These are phyloP conservation scores for Penicillium psychrofluorescens DNA, from an alignment of 495 filamentous ascomycete genomes.

Conservation along the genomic window DNA sequence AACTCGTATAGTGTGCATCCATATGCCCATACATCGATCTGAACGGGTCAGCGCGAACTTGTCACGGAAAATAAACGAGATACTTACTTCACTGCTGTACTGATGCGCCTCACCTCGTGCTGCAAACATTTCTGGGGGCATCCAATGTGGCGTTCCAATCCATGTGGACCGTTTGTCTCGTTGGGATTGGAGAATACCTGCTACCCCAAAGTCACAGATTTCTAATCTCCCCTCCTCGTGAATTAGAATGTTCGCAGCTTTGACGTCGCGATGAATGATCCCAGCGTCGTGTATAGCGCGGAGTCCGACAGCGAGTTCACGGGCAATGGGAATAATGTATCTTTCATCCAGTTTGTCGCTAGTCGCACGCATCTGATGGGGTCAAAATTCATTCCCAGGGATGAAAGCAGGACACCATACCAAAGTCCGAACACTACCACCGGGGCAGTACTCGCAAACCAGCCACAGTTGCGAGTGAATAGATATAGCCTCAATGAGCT, in stretches of 20 bases:
- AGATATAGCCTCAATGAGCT: conserved; percentile 77
- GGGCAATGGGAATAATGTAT: conserved; percentile 82
- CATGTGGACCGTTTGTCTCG: conserved; percentile 84
- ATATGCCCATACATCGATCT: conserved; percentile 94
- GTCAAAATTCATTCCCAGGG: not conserved
- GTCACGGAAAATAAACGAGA: not conserved
- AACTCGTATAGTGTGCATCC: conserved; percentile 88
- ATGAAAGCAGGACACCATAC: conserved; percentile 30
- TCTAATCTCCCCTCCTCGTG: conserved; percentile 82
- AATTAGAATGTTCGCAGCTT: conserved; percentile 86
- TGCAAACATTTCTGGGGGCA: conserved; percentile 82
- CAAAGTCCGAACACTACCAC: conserved; percentile 88
- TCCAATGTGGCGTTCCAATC: conserved; percentile 93
- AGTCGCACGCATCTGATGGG: conserved; percentile 48
- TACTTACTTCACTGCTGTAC: conserved; percentile 51
- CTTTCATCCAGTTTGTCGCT: conserved; percentile 71
- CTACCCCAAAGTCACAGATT: conserved; percentile 94
- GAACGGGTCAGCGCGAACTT: conserved; percentile 9
- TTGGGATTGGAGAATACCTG: conserved; percentile 76
- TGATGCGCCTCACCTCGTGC: conserved; percentile 31
- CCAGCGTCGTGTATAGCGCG: conserved; percentile 83
- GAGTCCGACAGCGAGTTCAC: conserved; percentile 79
- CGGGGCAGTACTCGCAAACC: conserved; percentile 90
- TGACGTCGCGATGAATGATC: conserved; percentile 94
- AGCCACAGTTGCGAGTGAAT: conserved; percentile 90